A percentile compares a stretch with the other conserved stretches of the same genome.
Conservation (phyloP, 164 flowering plant species). For the Nymphaea thermarum region DNA sequence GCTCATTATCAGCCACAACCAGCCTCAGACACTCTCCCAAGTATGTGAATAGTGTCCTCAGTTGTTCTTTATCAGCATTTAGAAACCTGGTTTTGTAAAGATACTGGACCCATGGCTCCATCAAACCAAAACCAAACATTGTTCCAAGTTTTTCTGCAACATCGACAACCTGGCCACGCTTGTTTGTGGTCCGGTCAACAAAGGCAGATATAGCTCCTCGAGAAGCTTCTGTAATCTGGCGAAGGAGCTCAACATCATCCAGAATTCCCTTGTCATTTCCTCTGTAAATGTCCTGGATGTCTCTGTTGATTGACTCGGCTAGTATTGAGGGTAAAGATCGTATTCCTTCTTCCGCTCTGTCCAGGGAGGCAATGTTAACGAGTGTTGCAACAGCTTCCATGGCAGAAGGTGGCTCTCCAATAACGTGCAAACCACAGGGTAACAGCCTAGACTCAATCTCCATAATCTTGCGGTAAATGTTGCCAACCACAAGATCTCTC, state of each 20-base stretch:
- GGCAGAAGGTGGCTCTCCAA: constrained; percentile 98
- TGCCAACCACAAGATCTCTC: constrained; percentile 84
- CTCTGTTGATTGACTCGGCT: constrained; percentile 68
- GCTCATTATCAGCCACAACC: constrained; percentile 86
- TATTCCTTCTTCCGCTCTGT: constrained; percentile 85
- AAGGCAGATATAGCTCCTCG: constrained; percentile 79
- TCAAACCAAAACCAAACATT: constrained; percentile 77
- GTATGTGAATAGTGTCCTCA: constrained; percentile 57
- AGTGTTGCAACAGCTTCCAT: constrained; percentile 98
- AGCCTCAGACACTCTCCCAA: constrained; percentile 82
- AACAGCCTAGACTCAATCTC: constrained; percentile 92
- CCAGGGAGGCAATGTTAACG: constrained; percentile 92
- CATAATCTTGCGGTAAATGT: constrained; percentile 95
- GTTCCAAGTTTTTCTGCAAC: constrained; percentile 57
- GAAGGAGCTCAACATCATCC: constrained; percentile 80
- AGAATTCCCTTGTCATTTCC: constrained; percentile 79
- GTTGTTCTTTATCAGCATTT: constrained; percentile 77
- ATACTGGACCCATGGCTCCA: constrained; percentile 92
- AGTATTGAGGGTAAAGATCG: constrained; percentile 65
- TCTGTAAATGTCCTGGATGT: constrained; percentile 80
- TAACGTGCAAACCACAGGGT: constrained; percentile 96
- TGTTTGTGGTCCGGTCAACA: constrained; percentile 69
- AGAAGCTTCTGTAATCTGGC: constrained; percentile 82
- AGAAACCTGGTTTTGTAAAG: constrained; percentile 67
- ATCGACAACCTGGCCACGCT: constrained; percentile 92